Percentiles rank a stretch among this genome's conserved stretches.
These are phyloP conservation scores for Scutellaria galericulata DNA, from an alignment of 257 asterid genomes.

Conservation along the genomic window DNA sequence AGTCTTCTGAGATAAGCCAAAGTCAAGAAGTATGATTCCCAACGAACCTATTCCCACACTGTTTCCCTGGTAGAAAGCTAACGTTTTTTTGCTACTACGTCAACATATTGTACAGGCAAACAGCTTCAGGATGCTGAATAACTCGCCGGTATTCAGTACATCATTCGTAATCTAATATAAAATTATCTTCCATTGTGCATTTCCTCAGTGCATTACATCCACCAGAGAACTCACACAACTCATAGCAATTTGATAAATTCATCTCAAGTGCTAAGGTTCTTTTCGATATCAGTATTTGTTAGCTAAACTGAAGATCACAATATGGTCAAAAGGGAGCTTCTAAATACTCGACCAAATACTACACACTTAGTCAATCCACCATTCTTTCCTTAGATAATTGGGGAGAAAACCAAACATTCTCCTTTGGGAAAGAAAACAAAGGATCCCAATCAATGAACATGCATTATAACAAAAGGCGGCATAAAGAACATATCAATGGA, in stretches of 20 bases:
- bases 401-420: too few relatives aligned
- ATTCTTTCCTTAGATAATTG: too few relatives aligned
- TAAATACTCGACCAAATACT: constrained; percentile 12
- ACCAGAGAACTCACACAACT: constrained; percentile 4
- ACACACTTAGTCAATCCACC: neutral
- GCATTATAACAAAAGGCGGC: neutral
- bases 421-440: neutral
- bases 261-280: constrained; percentile 6
- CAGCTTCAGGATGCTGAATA: neutral
- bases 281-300: neutral
- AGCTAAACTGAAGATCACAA: neutral
- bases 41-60: neutral
- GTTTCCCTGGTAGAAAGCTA: neutral
- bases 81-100: neutral
- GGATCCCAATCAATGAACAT: neutral
- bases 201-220: neutral
- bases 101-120: neutral
- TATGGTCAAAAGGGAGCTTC: neutral
- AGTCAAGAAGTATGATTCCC: neutral
- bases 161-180: neutral
- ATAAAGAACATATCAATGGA: too few relatives aligned
- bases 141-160: neutral
- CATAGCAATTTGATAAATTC: constrained; percentile 21
- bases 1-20: neutral
- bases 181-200: neutral